A percentile compares a stretch with the other conserved stretches of the same genome.
phyloP scores from a whole-genome alignment of 2,329 filamentous ascomycete genomes.

The Fusarium gaditjirri region DNA sequence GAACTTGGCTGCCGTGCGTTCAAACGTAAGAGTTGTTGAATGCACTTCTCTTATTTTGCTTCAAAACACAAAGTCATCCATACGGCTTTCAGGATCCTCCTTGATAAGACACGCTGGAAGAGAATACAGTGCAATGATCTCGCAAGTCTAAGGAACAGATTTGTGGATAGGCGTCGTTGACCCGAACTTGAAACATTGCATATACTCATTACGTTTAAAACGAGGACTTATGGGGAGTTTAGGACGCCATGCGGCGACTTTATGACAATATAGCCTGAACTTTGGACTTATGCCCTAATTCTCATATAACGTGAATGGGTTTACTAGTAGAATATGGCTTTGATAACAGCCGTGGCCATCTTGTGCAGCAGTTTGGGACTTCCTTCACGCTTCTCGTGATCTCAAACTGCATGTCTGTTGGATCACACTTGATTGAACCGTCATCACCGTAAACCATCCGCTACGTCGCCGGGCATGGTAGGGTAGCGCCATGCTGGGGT shows the following conservation, averaged over 20 bases:
- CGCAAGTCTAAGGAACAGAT: too few species aligned
- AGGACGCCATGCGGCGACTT: background rate
- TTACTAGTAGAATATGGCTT: too few species aligned
- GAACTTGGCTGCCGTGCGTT: too few species aligned
- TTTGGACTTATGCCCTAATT: too few species aligned
- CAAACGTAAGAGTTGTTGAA: background rate
- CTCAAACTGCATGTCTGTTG: background rate
- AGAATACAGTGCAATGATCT: background rate
- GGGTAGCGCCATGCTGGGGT: background rate
- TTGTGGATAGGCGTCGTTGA: too few species aligned
- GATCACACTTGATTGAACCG: background rate
- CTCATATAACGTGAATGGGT: too few species aligned
- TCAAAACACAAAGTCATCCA: background rate
- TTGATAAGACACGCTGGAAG: too few species aligned
- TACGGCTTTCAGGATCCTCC: too few species aligned
- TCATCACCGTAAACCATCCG: background rate
- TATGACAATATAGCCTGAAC: background rate
- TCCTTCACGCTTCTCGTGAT: background rate
- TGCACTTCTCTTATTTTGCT: background rate
- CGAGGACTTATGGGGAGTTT: background rate
- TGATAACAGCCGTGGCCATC: too few species aligned
- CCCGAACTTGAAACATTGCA: too few species aligned
- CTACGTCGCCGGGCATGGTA: background rate
- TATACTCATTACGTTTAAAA: too few species aligned
- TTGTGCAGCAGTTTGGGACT: background rate